Conservation (phyloP, 768 basidiomycete genomes). For the Russula abietina region DNA sequence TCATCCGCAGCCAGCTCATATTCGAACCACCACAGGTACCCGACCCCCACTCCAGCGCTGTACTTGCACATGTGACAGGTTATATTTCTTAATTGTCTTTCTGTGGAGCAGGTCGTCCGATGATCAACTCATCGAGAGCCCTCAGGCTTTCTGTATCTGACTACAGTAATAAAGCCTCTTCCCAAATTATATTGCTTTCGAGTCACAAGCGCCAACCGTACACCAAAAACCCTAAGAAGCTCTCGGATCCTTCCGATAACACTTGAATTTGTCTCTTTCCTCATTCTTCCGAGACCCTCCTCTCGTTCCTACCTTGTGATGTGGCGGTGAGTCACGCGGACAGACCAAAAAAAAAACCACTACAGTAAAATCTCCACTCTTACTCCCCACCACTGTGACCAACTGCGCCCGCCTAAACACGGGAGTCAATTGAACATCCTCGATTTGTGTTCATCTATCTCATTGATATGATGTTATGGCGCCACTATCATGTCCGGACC, state of each 20-base stretch:
- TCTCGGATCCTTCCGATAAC: background rate
- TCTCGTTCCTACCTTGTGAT: background rate
- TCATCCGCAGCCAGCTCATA: background rate
- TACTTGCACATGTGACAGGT: background rate
- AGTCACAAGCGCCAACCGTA: background rate
- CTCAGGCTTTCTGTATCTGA: too few relatives aligned
- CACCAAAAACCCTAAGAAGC: background rate
- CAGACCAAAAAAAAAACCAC: background rate
- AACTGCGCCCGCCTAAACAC: background rate
- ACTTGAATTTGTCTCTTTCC: background rate
- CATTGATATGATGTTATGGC: background rate
- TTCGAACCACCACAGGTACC: background rate
- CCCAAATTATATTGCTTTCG: background rate
- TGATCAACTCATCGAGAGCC: too few relatives aligned
- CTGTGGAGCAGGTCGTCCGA: background rate
- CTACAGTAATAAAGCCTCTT: too few relatives aligned
- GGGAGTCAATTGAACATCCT: background rate
- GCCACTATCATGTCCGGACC: background rate
- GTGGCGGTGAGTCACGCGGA: background rate
- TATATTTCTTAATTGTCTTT: background rate
- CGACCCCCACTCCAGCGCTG: too few relatives aligned
- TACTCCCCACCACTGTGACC: background rate
- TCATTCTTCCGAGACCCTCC: too few relatives aligned
- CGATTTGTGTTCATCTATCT: background rate
- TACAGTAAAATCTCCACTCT: background rate